Evolutionary conservation across 352 stramenopile species (phyloP).

Genomic region (Globisporangium megalacanthum): DNA sequence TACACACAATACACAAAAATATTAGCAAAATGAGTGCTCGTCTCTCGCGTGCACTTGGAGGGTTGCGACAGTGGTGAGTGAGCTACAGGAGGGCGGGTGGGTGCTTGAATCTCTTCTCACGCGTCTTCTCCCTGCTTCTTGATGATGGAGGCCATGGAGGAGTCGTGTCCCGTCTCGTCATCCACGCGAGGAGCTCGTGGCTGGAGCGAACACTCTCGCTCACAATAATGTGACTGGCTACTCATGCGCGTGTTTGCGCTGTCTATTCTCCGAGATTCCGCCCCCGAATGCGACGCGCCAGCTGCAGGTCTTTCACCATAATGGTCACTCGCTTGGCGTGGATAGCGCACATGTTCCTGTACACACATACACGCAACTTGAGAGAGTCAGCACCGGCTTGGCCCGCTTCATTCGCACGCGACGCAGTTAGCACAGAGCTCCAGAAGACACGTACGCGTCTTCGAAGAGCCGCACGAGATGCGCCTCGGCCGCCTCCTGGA

Average conservation of each 20-base stretch:
- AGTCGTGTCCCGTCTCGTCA: too few relatives aligned
- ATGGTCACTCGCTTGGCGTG: slow-evolving; percentile 94
- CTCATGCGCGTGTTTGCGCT: background rate
- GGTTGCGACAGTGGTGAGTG: background rate
- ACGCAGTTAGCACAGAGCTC: too few relatives aligned
- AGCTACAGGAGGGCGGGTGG: background rate
- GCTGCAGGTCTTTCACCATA: slow-evolving; percentile 94
- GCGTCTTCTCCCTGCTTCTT: too few relatives aligned
- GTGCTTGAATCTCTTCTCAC: too few relatives aligned
- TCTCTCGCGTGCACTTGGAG: background rate
- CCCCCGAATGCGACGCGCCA: slow-evolving; percentile 89
- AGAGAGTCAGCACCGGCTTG: background rate
- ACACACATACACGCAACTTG: background rate
- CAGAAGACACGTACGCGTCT: slow-evolving; percentile 63
- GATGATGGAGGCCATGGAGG: too few relatives aligned
- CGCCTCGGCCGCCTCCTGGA: slow-evolving; percentile 92
- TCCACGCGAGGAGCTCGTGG: too few relatives aligned
- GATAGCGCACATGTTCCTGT: slow-evolving; percentile 94
- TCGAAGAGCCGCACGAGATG: slow-evolving; percentile 96
- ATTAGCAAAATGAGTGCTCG: slow-evolving; percentile 8
- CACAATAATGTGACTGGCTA: too few relatives aligned
- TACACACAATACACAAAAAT: slow-evolving; percentile 10
- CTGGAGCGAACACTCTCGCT: too few relatives aligned
- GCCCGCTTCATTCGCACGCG: background rate
- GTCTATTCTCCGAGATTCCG: slow-evolving; percentile 54